Base-by-base conservation (phyloP, 139 green algal species). In the Chlamydomonas sp. region DNA sequence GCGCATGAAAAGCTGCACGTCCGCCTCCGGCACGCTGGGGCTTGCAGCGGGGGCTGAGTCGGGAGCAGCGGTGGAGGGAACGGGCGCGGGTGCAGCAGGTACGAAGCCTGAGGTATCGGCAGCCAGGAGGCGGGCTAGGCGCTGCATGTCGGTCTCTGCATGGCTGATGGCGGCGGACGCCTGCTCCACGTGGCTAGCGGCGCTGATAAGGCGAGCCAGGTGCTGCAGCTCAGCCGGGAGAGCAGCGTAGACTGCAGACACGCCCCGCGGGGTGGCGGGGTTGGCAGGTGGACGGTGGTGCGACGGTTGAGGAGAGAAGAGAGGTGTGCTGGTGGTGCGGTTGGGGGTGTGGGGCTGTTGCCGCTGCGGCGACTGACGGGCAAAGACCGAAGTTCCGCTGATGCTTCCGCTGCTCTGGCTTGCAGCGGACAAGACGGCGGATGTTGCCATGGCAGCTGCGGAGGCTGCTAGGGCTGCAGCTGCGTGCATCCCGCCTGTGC, bases 371-470 rank as follows among this genome's bases (percentile, higher is more conserved):
- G 69, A 3, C 8, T 77, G 72, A 2, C 60, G 31, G 31, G 31
- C 31, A 49, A 49, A 49, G 31, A 49, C 31, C 31, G 31, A 49
- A 49, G 31, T 49, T 49, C 31, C 31, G 31, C 5, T 79, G 75
- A 5, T 79, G 75, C 14, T 79, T 67, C 6, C 60, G 66, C 49
- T 85, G 75, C 3, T 64, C 12, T 8, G 9, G 4, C 7, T 5
- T 17, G 83, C 83, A 2, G 77, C 77, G 4, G 83, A 72, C 10
- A 87, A 64, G 15, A 87, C 83, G 3, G 83, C 83, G 9, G 83
- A 87, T 1, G 83, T 87, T 16, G 83, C 83, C 83, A 87, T 87
- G 31, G 83, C 83, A 1, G 83, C 83, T 1, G 83, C 83, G 14
- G 83, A 87, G 31, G 83, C 83, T 0, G 83, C 83, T 2, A 80